A percentile compares a stretch with the other conserved stretches of the same genome.
phyloP scores from a whole-genome alignment of 331 rosid species.

The Cydonia oblonga region DNA sequence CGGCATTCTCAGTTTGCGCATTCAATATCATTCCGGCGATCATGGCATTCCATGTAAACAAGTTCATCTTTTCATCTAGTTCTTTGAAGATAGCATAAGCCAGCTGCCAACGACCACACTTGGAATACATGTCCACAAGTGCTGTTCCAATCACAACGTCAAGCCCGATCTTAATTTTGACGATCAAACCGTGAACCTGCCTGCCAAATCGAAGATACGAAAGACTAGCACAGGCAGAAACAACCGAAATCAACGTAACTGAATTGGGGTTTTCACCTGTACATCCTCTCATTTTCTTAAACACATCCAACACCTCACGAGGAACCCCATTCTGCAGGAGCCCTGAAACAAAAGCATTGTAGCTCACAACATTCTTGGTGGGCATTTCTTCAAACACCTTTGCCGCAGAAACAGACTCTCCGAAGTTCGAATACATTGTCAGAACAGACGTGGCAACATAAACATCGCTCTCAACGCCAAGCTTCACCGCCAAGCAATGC shows the following conservation, averaged over 20 bases:
- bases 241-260: constrained; percentile 44
- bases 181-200: constrained; percentile 54
- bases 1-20: constrained; percentile 35
- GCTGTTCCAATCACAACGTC: constrained; percentile 44
- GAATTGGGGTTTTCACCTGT: constrained; percentile 21
- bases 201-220: constrained; percentile 31
- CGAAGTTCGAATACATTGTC: constrained; percentile 38
- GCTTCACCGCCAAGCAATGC: constrained; percentile 54
- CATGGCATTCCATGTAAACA: constrained; percentile 57
- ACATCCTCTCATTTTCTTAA: constrained; percentile 36
- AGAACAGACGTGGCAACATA: constrained; percentile 55
- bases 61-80: constrained; percentile 23
- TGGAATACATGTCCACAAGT: constrained; percentile 59
- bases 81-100: constrained; percentile 34
- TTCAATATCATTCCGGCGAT: constrained; percentile 65
- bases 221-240: constrained; percentile 47
- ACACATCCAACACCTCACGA: constrained; percentile 29
- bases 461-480: constrained; percentile 52
- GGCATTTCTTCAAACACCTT: constrained; percentile 41
- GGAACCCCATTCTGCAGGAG: constrained; percentile 40
- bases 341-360: constrained; percentile 56
- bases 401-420: constrained; percentile 23
- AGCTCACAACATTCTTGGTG: constrained; percentile 45
- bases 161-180: constrained; percentile 21
- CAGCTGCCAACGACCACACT: constrained; percentile 50